These are phyloP conservation scores for Fusarium sarcochroum DNA, from an alignment of 2,329 filamentous ascomycete species.

Conservation along the genomic window DNA sequence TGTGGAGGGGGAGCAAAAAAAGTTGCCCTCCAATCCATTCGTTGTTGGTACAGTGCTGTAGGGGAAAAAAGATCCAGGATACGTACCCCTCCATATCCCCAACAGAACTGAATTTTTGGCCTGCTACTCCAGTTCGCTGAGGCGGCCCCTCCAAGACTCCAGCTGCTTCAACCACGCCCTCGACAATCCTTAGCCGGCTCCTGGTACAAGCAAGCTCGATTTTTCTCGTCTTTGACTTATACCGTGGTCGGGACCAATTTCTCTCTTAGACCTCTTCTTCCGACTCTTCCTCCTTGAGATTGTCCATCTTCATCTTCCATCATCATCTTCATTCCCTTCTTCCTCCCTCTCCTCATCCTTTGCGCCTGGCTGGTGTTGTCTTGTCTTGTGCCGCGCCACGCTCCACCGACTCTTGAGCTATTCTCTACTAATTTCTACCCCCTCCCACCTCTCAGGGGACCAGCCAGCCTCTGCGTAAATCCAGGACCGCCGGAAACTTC, in stretches of 20 bases:
- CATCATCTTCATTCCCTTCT: constrained; percentile 36
- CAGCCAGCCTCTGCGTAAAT: constrained; percentile 48
- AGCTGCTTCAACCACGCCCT: constrained; percentile 45
- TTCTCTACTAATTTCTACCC: constrained; percentile 49
- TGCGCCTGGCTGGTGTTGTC: constrained; percentile 50
- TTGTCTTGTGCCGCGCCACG: constrained; percentile 44
- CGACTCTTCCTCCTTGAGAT: constrained; percentile 46
- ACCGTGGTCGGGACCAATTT: constrained; percentile 47
- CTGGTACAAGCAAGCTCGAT: constrained; percentile 44
- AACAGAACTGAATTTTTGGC: constrained; percentile 59
- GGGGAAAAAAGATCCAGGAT: constrained; percentile 43
- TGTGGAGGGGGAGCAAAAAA: constrained; percentile 40
- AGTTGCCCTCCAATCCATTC: constrained; percentile 27
- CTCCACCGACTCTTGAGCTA: constrained; percentile 47
- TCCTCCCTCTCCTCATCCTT: constrained; percentile 36
- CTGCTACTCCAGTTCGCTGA: constrained; percentile 48
- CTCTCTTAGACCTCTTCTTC: constrained; percentile 46
- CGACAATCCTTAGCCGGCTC: constrained; percentile 37
- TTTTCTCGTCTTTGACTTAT: constrained; percentile 51
- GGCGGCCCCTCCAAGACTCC: constrained; percentile 47
- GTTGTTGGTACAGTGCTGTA: constrained; percentile 25
- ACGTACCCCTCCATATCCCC: constrained; percentile 56
- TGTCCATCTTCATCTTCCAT: constrained; percentile 47
- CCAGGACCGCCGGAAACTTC: constrained; percentile 45
- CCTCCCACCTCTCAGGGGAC: constrained; percentile 47